phyloP scores from a whole-genome alignment of 2,329 filamentous ascomycete genomes.

The Xylaria sp. region DNA sequence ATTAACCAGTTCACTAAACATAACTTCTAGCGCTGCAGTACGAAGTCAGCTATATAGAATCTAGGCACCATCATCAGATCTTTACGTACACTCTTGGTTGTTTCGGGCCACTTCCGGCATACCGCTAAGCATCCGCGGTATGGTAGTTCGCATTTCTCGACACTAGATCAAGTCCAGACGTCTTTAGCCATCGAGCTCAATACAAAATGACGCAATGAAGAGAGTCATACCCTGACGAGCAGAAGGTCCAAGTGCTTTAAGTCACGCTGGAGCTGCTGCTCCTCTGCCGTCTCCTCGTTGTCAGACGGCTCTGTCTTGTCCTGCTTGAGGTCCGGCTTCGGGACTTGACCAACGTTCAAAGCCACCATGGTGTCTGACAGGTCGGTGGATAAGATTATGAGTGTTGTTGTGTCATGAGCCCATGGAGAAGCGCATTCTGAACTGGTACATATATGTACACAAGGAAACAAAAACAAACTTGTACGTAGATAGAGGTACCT shows the following conservation, averaged over 20 bases:
- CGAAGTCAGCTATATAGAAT: slow-evolving; percentile 38
- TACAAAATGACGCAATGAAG: neutral
- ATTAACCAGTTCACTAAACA: slow-evolving; percentile 61
- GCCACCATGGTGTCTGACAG: slow-evolving; percentile 32
- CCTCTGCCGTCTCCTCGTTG: slow-evolving; percentile 56
- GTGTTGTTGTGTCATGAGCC: neutral
- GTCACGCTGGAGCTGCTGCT: slow-evolving; percentile 61
- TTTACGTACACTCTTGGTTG: slow-evolving; percentile 60
- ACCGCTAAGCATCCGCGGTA: slow-evolving; percentile 64
- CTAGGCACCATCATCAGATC: neutral
- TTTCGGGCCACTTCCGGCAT: slow-evolving; percentile 54
- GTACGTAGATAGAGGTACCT: too few species aligned
- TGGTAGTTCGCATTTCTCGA: slow-evolving; percentile 59
- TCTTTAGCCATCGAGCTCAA: slow-evolving; percentile 5
- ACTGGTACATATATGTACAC: neutral
- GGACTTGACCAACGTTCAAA: slow-evolving; percentile 31
- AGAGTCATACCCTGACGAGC: slow-evolving; percentile 62
- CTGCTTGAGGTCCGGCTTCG: slow-evolving; percentile 26
- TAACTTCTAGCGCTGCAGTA: slow-evolving; percentile 58
- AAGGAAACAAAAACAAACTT: too few species aligned
- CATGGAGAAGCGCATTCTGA: neutral
- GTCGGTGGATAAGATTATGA: neutral
- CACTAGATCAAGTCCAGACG: slow-evolving; percentile 53
- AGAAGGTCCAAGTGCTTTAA: slow-evolving; percentile 64
- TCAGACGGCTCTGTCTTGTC: slow-evolving; percentile 22